Evolutionary conservation across 495 filamentous ascomycete genomes (phyloP), one percentile per base, ranked within the genome.

Genomic region (Stereocaulon alpinum): DNA sequence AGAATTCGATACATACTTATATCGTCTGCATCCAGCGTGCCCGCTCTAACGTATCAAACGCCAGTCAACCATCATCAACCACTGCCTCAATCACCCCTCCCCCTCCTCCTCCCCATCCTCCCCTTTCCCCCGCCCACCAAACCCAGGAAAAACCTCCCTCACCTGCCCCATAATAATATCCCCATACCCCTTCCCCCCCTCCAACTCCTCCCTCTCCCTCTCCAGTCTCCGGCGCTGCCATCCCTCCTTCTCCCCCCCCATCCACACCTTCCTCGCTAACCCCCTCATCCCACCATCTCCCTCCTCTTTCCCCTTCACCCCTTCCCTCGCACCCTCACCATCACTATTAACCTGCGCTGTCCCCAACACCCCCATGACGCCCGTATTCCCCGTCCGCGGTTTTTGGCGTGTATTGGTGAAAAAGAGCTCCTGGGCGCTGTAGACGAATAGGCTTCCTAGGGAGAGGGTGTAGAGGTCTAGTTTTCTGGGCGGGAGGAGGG

Each of bases 131-230:
- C 17, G 20, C 32, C 34, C 30, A 6, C 51, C 69, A 76, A 69
- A 77, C 83, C 82, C 80, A 88, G 24, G 41, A 48, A 63, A 40
- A 44, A 91, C 91, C 71, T 95, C 89, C 77, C 79, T 83, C 44
- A 95, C 80, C 79, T 92, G 86, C 64, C 91, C 87, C 71, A 80
- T 77, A 62, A 96, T 96, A 72, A 96, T 73, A 65, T 82, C 84
- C 17, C 81, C 82, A 77, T 92, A 91, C 29, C 88, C 87, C 71
- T 83, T 86, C 20, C 91, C 91, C 59, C 86, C 81, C 64, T 85
- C 83, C 67, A 91, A 63, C 57, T 83, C 83, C 73, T 88, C 76
- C 73, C 77, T 77, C 70, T 91, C 87, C 76, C 86, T 80, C 70
- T 74, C 69, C 62, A 88, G 64, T 66, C 89, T 71, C 76, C 78